phyloP scores from a whole-genome alignment of 495 filamentous ascomycete genomes.

The Bathelium albidoporum region DNA sequence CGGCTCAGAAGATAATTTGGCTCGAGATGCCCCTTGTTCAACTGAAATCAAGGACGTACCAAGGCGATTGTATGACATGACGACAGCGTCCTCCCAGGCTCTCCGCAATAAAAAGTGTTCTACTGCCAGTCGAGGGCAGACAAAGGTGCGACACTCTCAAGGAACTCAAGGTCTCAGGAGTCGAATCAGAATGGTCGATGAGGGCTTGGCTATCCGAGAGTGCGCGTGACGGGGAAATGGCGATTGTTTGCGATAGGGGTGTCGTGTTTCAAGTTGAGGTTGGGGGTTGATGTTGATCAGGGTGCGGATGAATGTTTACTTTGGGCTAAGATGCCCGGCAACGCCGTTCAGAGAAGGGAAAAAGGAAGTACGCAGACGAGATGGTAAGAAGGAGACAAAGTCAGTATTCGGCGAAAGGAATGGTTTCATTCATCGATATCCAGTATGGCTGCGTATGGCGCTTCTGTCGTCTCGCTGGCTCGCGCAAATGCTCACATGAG shows the following conservation, averaged over 20 bases:
- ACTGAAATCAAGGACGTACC: slow-evolving; percentile 42
- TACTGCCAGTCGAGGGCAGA: not conserved
- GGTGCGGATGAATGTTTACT: not conserved
- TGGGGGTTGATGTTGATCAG: not conserved
- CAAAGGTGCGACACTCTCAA: not conserved
- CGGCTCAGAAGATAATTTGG: not conserved
- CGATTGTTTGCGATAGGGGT: not conserved
- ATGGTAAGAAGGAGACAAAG: not conserved
- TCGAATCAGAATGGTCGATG: not conserved
- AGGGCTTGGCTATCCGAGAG: not conserved
- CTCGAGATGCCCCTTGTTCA: not conserved
- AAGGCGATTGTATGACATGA: slow-evolving; percentile 58
- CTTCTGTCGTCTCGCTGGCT: not conserved
- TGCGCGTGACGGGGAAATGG: not conserved
- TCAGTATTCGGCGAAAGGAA: not conserved
- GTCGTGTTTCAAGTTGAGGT: slow-evolving; percentile 5
- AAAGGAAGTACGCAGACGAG: not conserved
- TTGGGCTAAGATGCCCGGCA: not conserved
- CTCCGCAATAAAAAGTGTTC: not conserved
- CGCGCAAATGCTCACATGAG: not conserved
- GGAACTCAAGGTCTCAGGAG: not conserved
- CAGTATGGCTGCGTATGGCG: not conserved
- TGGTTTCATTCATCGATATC: not conserved
- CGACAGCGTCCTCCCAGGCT: not conserved
- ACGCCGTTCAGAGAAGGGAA: not conserved